These are phyloP conservation scores for Pestalotiopsis sp. DNA, from an alignment of 2,329 filamentous ascomycete genomes.

Conservation along the genomic window DNA sequence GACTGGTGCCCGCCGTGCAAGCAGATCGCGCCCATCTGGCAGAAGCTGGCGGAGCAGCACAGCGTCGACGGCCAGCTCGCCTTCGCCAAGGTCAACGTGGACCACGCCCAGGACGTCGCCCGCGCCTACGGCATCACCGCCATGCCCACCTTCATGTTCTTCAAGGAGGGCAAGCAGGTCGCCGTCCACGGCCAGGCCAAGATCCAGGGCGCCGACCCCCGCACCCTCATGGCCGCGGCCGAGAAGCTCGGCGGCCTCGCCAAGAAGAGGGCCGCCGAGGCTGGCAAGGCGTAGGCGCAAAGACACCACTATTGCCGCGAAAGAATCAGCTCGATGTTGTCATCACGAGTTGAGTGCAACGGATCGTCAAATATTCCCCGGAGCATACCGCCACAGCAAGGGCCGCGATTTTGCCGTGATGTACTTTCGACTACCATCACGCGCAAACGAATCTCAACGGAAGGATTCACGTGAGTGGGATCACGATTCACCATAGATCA, in stretches of 20 bases:
- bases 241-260: conserved; percentile 15
- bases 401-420: no score
- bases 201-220: conserved; percentile 13
- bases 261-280: conserved; percentile 13
- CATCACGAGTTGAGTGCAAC: no score
- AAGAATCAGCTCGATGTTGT: no score
- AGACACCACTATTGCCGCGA: no score
- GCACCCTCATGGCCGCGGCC: conserved; percentile 8
- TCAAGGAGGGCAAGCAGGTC: conserved; percentile 49
- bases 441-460: no score
- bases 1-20: conserved; percentile 66
- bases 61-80: conserved; percentile 44
- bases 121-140: conserved; percentile 51
- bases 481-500: no score
- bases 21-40: conserved; percentile 58
- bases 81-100: conserved; percentile 64
- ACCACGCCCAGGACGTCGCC: conserved; percentile 53
- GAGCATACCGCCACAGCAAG: no score
- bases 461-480: no score
- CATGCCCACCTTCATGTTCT: conserved; percentile 64
- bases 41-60: conserved; percentile 45
- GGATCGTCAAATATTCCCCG: no score
- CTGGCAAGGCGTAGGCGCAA: not conserved
- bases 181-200: conserved; percentile 15
- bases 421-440: no score